phyloP scores from a whole-genome alignment of 352 stramenopile species.

The Phytophthora palmivora region DNA sequence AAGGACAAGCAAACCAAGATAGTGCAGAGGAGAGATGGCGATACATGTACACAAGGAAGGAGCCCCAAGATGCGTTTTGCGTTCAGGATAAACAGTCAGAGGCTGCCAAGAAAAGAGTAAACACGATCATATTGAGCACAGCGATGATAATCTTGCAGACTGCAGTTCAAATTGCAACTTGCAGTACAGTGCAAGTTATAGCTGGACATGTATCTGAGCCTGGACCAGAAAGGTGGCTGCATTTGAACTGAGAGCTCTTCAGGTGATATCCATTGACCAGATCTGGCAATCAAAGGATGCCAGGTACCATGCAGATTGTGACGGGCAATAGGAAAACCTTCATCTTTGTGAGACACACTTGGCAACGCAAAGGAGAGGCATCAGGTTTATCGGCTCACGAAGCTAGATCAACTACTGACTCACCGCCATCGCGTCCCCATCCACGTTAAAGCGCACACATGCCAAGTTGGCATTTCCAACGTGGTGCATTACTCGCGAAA shows the following conservation, averaged over 20 bases:
- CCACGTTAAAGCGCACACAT: constrained; percentile 12
- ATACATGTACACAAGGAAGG: constrained; percentile 8
- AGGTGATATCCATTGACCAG: constrained; percentile 13
- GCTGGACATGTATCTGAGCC: background rate
- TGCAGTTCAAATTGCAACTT: too few species aligned
- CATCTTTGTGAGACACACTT: background rate
- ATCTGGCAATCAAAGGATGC: constrained; percentile 1
- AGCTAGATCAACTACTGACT: constrained; percentile 10
- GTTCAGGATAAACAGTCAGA: constrained; percentile 3
- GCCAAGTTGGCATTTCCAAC: constrained; percentile 24
- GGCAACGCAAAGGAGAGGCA: constrained; percentile 6
- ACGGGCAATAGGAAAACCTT: background rate
- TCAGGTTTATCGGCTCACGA: constrained; percentile 4
- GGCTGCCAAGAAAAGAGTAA: constrained; percentile 19
- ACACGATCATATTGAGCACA: constrained; percentile 11
- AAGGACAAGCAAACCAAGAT: constrained; percentile 5
- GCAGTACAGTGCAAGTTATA: constrained; percentile 2
- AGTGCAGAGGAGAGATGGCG: constrained; percentile 15
- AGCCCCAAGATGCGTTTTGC: background rate
- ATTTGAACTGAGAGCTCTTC: background rate
- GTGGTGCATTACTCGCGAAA: constrained; percentile 15
- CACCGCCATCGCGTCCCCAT: constrained; percentile 6
- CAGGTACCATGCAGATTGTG: constrained; percentile 17
- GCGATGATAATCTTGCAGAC: constrained; percentile 1
- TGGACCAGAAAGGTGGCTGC: constrained; percentile 20